Conservation (phyloP, 805 yeast genomes). For the Barnettozyma siamensis region DNA sequence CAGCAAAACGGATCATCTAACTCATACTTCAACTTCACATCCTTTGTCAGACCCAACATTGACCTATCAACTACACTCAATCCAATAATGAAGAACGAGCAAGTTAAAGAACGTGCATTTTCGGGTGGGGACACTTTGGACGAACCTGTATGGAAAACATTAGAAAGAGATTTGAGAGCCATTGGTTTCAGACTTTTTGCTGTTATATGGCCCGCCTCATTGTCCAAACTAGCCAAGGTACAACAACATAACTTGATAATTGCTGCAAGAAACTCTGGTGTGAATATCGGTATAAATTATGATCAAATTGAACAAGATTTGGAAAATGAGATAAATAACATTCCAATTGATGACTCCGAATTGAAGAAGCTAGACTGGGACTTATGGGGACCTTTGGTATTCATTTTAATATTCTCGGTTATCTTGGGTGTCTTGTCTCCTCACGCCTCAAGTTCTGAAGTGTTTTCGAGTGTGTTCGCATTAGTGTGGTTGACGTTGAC, state of each 20-base stretch:
- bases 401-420: slow-evolving; percentile 50
- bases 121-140: slow-evolving; percentile 68
- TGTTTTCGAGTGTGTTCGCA: slow-evolving; percentile 60
- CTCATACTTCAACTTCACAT: slow-evolving; percentile 25
- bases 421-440: slow-evolving; percentile 31
- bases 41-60: slow-evolving; percentile 26
- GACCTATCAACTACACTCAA: slow-evolving; percentile 27
- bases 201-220: slow-evolving; percentile 37
- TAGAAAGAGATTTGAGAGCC: slow-evolving; percentile 40
- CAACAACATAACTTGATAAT: slow-evolving; percentile 26
- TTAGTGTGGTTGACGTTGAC: slow-evolving; percentile 59
- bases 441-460: slow-evolving; percentile 37
- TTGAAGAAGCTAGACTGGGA: slow-evolving; percentile 46
- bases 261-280: slow-evolving; percentile 26
- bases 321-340: slow-evolving; percentile 21
- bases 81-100: slow-evolving; percentile 26
- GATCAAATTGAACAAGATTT: slow-evolving; percentile 25
- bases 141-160: slow-evolving; percentile 58
- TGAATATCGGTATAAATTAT: slow-evolving; percentile 26
- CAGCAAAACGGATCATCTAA: slow-evolving; percentile 3
- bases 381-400: slow-evolving; percentile 67
- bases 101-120: slow-evolving; percentile 25
- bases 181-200: slow-evolving; percentile 38
- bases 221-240: slow-evolving; percentile 25
- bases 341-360: slow-evolving; percentile 21